phyloP scores from a whole-genome alignment of 1,284 basidiomycete genomes.

The Leucoagaricus sp. region DNA sequence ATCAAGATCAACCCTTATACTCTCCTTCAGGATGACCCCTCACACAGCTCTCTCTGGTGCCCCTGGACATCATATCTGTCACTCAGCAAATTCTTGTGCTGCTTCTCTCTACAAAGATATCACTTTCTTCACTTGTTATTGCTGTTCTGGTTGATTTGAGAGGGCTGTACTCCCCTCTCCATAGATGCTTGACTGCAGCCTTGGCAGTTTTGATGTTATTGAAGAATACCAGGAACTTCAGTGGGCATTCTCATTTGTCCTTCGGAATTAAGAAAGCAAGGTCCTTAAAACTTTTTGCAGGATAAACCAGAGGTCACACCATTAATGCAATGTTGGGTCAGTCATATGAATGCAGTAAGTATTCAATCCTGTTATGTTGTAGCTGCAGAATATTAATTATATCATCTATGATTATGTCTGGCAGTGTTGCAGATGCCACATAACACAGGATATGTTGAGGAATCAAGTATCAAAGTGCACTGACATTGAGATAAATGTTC shows the following conservation, averaged over 20 bases:
- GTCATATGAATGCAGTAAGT: neutral
- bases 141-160: too few relatives aligned
- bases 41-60: too few relatives aligned
- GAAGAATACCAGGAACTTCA: slow-evolving; percentile 29
- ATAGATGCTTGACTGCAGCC: slow-evolving; percentile 16
- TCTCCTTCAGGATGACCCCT: too few relatives aligned
- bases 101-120: too few relatives aligned
- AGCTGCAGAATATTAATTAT: neutral
- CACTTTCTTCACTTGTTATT: too few relatives aligned
- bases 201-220: slow-evolving; percentile 23
- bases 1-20: too few relatives aligned
- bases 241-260: slow-evolving; percentile 7
- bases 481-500: neutral
- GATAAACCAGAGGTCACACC: neutral
- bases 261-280: slow-evolving; percentile 4
- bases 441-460: neutral
- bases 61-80: too few relatives aligned
- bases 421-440: neutral
- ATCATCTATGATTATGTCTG: neutral
- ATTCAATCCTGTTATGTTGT: neutral
- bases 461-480: neutral
- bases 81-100: too few relatives aligned
- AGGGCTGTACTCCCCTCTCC: too few relatives aligned
- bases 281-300: neutral
- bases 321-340: neutral